A percentile compares a stretch with the other conserved stretches of the same genome.
Conservation (phyloP, 1,284 basidiomycete species). For the Cutaneotrichosporon spelunceum region DNA sequence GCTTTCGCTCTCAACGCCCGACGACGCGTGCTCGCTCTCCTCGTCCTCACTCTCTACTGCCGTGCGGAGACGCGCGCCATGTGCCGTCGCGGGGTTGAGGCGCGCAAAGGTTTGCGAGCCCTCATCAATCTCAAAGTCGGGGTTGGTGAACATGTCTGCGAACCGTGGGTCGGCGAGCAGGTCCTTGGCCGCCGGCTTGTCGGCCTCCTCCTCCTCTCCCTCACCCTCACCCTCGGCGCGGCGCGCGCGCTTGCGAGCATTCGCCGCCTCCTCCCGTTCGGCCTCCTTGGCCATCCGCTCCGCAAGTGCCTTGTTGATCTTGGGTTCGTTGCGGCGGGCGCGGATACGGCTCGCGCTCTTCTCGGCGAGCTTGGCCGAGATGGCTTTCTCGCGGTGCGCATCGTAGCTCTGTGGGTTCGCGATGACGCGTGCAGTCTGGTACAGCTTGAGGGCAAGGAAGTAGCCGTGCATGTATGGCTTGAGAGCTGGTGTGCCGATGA, state of each 20-base stretch:
- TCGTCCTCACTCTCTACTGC: constrained; percentile 87
- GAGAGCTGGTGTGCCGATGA: constrained; percentile 88
- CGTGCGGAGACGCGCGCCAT: constrained; percentile 58
- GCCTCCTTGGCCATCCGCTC: constrained; percentile 75
- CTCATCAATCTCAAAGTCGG: constrained; percentile 92
- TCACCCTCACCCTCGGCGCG: constrained; percentile 40
- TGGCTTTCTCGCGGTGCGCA: constrained; percentile 83
- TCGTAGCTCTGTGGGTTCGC: constrained; percentile 94
- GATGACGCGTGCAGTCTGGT: constrained; percentile 91
- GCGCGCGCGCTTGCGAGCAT: constrained; percentile 59
- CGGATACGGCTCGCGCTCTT: constrained; percentile 90
- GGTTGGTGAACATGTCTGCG: constrained; percentile 84
- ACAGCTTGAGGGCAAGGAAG: constrained; percentile 92
- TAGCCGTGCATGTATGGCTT: constrained; percentile 99
- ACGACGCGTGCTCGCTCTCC: constrained; percentile 75
- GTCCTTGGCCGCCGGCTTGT: constrained; percentile 35
- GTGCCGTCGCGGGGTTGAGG: constrained; percentile 78
- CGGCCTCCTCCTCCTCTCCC: constrained; percentile 46
- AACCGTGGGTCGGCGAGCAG: constrained; percentile 87
- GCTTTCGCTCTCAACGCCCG: constrained; percentile 55
- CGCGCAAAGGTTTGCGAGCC: constrained; percentile 79
- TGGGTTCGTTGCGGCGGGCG: constrained; percentile 65
- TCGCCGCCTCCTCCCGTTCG: constrained; percentile 64
- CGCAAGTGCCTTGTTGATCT: constrained; percentile 87
- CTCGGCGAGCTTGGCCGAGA: constrained; percentile 87